Conservation (phyloP, 306 rosid genomes). For the Carpinus viminea region DNA sequence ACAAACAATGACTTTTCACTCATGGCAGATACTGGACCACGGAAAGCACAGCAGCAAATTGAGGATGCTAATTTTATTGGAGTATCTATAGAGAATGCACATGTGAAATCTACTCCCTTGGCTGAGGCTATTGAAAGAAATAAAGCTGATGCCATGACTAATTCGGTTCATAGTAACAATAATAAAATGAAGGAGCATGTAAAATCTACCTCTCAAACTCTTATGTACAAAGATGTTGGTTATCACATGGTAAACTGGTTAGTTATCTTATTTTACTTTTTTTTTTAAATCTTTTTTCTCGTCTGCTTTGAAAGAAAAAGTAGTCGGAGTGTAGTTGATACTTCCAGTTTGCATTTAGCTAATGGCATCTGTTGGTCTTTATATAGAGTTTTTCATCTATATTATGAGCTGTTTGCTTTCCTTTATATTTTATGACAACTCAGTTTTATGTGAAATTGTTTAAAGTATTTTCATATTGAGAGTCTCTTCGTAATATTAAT, state of each 20-base stretch:
- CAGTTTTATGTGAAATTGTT: conserved; percentile 23
- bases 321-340: background rate
- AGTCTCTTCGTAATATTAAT: background rate
- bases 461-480: conserved; percentile 8
- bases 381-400: background rate
- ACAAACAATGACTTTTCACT: conserved; percentile 34
- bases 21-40: conserved; percentile 33
- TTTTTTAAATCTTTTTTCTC: background rate
- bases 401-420: background rate
- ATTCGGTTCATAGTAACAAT: conserved; percentile 49
- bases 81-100: conserved; percentile 31
- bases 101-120: conserved; percentile 25
- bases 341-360: background rate
- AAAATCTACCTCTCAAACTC: conserved; percentile 72
- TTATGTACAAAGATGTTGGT: conserved; percentile 71
- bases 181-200: conserved; percentile 66
- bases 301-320: background rate
- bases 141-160: conserved; percentile 40
- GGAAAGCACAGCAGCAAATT: conserved; percentile 41
- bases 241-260: conserved; percentile 99
- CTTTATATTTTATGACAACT: background rate
- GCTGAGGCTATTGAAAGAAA: conserved; percentile 37
- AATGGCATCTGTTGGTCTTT: background rate
- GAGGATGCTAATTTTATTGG: conserved; percentile 52
- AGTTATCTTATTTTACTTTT: conserved; percentile 48